phyloP scores from a whole-genome alignment of 108 stramenopile species.

The Asterionellopsis glacialis region DNA sequence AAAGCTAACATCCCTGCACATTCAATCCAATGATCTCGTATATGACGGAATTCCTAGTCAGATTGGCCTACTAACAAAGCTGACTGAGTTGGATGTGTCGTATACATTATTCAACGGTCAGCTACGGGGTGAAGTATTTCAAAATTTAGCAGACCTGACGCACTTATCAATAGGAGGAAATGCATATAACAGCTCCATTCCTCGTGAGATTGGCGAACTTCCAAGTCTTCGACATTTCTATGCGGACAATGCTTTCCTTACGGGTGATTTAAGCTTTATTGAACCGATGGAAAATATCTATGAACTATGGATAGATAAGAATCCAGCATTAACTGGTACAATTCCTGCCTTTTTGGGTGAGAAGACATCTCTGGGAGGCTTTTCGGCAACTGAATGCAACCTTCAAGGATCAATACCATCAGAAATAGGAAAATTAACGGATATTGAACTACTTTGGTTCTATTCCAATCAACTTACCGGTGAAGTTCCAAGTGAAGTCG shows the following conservation, averaged over 20 bases:
- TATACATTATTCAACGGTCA: not conserved
- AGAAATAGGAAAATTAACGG: not conserved
- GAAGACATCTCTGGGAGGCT: slow-evolving; percentile 1
- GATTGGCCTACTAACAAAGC: not conserved
- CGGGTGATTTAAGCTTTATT: not conserved
- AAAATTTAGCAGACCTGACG: slow-evolving; percentile 15
- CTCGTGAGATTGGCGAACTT: slow-evolving; percentile 3
- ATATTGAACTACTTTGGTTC: slow-evolving; percentile 2
- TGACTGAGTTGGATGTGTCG: slow-evolving; percentile 5
- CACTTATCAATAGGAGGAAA: slow-evolving; percentile 34
- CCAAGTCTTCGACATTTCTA: not conserved
- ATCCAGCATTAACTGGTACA: slow-evolving; percentile 1
- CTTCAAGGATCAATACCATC: slow-evolving; percentile 2
- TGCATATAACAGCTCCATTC: slow-evolving; percentile 22
- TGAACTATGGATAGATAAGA: slow-evolving; percentile 5
- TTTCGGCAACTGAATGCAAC: not conserved
- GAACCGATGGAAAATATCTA: not conserved
- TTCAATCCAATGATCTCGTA: not conserved
- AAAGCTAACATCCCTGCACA: not conserved
- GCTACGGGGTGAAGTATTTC: not conserved
- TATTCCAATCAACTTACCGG: slow-evolving; percentile 1
- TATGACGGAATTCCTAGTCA: not conserved
- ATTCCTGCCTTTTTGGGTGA: not conserved
- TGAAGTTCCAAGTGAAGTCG: not conserved
- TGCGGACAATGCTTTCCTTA: not conserved